phyloP scores from a whole-genome alignment of 2,329 filamentous ascomycete genomes.

The Phyllachora maydis region DNA sequence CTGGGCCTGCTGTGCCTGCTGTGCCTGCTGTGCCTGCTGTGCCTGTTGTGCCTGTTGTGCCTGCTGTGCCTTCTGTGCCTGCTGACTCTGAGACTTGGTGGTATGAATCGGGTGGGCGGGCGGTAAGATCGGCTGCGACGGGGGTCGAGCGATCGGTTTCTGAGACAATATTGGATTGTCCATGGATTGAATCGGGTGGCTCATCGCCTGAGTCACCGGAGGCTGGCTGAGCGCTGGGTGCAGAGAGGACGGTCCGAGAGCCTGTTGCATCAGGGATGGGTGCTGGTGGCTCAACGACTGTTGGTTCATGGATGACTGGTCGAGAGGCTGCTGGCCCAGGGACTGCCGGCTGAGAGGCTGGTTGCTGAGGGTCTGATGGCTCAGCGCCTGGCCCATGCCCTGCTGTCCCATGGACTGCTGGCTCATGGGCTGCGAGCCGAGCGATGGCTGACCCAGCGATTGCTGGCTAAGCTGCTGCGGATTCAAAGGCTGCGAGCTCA shows the following conservation, averaged over 20 bases:
- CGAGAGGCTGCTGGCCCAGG: conserved; percentile 3
- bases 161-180: conserved; percentile 19
- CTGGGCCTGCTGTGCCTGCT: too few species aligned
- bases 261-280: not conserved
- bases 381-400: conserved; percentile 8
- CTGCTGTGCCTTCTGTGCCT: conserved; percentile 14
- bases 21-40: too few species aligned
- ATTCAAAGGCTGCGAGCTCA: conserved; percentile 9
- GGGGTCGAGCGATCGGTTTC: conserved; percentile 14
- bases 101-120: too few species aligned
- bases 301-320: conserved; percentile 3
- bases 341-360: conserved; percentile 7
- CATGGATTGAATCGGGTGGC: conserved; percentile 18
- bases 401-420: conserved; percentile 10
- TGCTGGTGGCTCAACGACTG: conserved; percentile 1
- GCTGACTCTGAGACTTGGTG: too few species aligned
- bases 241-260: conserved; percentile 3
- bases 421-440: too few species aligned
- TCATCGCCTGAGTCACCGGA: conserved; percentile 9
- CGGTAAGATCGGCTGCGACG: conserved; percentile 9
- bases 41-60: too few species aligned
- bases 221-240: conserved; percentile 5
- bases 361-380: conserved; percentile 6
- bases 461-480: conserved; percentile 10
- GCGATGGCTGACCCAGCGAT: too few species aligned